Evolutionary conservation across 208 protist species (phyloP).

Genomic region (Eutreptiella sp.): DNA sequence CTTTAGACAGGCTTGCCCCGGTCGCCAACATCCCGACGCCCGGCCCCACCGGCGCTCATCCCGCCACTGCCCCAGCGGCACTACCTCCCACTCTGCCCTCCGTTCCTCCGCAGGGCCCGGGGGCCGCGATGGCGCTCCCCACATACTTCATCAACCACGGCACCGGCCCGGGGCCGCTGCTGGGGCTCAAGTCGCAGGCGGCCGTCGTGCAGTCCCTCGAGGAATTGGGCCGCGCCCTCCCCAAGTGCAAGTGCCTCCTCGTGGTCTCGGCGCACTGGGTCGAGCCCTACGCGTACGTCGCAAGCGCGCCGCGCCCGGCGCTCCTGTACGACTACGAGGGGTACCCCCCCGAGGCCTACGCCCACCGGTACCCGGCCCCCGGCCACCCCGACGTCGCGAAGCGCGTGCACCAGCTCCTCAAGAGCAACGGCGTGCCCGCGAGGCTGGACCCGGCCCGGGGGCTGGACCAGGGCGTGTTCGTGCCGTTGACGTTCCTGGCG

Average conservation of each 20-base stretch:
- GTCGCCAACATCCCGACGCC: no score
- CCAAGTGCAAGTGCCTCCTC: constrained; percentile 53
- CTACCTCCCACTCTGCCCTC: no score
- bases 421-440: constrained; percentile 35
- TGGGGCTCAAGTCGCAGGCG: constrained; percentile 44
- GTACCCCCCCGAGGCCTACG: constrained; percentile 65
- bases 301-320: constrained; percentile 25
- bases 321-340: constrained; percentile 79
- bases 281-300: constrained; percentile 39
- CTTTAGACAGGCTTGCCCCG: no score
- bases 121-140: no score
- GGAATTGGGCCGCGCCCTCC: constrained; percentile 37
- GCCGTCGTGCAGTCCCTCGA: constrained; percentile 37
- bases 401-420: constrained; percentile 35
- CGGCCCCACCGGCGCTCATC: no score
- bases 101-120: no score
- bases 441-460: constrained; percentile 41
- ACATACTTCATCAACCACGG: constrained; percentile 58
- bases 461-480: constrained; percentile 75
- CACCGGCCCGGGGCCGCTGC: constrained; percentile 55
- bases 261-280: constrained; percentile 76
- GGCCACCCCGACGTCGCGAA: constrained; percentile 27
- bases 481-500: constrained; percentile 65
- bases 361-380: constrained; percentile 53
- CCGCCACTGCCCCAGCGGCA: no score